Percentiles rank a stretch among this genome's conserved stretches.
Evolutionary conservation across 768 basidiomycete genomes (phyloP).

Genomic region (Nidularia pulvinata): DNA sequence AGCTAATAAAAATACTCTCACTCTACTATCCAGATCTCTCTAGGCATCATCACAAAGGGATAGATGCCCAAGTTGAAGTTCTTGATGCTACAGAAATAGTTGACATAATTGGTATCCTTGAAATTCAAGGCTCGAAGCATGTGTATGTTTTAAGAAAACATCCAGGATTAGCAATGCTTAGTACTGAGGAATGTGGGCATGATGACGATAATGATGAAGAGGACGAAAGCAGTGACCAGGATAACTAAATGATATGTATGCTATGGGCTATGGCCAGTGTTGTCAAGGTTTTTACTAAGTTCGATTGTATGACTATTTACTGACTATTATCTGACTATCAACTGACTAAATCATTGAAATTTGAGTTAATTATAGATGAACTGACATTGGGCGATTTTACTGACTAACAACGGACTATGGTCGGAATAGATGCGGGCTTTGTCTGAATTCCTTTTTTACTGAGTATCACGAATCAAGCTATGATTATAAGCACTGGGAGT

Average conservation of each 20-base stretch:
- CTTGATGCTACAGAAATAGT: background rate
- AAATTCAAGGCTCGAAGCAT: background rate
- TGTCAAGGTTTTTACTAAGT: background rate
- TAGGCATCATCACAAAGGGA: background rate
- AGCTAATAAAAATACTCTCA: background rate
- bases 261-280: background rate
- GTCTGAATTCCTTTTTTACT: background rate
- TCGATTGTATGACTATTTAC: background rate
- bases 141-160: background rate
- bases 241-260: background rate
- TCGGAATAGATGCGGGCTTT: background rate
- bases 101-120: background rate
- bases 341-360: background rate
- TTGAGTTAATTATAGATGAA: background rate
- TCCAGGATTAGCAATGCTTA: background rate
- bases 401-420: background rate
- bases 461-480: background rate
- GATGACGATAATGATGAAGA: background rate
- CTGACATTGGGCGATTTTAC: background rate
- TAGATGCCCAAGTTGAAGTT: background rate
- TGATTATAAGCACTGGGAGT: too few species aligned
- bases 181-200: background rate
- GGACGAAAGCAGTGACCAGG: background rate
- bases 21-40: background rate
- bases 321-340: background rate